phyloP scores from a whole-genome alignment of 148 eudicot species.

The Diospyros kaki region DNA sequence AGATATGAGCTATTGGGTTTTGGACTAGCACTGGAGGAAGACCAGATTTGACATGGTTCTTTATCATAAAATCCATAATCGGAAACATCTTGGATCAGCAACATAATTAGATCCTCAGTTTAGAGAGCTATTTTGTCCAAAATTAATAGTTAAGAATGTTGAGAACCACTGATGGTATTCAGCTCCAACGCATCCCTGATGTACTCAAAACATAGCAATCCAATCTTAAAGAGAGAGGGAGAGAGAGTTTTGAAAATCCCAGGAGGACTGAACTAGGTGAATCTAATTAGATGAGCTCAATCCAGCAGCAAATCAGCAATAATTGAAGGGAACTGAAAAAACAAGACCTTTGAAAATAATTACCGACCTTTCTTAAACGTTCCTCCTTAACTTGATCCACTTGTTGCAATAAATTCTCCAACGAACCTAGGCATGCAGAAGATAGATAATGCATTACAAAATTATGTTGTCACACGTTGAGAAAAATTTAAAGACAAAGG shows the following conservation, averaged over 20 bases:
- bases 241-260: not conserved
- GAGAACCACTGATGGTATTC: not conserved
- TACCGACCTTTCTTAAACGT: too few relatives aligned
- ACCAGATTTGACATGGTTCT: not conserved
- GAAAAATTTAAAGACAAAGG: not conserved
- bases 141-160: not conserved
- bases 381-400: slow-evolving; percentile 55
- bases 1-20: slow-evolving; percentile 3
- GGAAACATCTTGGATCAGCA: not conserved
- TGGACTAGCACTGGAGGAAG: not conserved
- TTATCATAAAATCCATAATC: not conserved
- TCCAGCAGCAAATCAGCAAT: not conserved
- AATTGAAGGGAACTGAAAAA: not conserved
- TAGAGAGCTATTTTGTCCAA: not conserved
- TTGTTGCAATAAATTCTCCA: too few relatives aligned
- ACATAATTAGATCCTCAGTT: not conserved
- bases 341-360: not conserved
- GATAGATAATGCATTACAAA: slow-evolving; percentile 1
- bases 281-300: slow-evolving; percentile 1
- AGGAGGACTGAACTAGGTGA: not conserved
- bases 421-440: too few relatives aligned
- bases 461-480: not conserved
- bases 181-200: not conserved
- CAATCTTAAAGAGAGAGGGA: not conserved
- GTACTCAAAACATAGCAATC: not conserved